Evolutionary conservation across 2,329 filamentous ascomycete species (phyloP).

Genomic region (Ceratocystis alfenasii): DNA sequence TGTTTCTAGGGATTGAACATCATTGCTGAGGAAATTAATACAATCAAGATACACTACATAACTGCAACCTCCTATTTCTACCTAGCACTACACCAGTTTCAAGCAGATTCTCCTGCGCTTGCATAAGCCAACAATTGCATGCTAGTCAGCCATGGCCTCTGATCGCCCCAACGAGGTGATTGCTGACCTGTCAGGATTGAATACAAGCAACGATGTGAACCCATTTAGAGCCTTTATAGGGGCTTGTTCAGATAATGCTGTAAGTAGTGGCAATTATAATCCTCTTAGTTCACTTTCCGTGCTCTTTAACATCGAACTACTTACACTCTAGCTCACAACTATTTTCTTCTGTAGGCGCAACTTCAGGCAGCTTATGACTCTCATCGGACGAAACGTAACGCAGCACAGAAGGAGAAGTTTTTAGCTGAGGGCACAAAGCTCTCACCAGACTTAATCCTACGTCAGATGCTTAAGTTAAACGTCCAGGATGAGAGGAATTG

Average conservation of each 20-base stretch:
- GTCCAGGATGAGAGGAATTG: slow-evolving; percentile 70
- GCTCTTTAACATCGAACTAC: not conserved
- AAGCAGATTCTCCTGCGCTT: not conserved
- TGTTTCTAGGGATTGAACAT: too few relatives aligned
- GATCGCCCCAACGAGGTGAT: slow-evolving; percentile 17
- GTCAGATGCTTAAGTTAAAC: slow-evolving; percentile 30
- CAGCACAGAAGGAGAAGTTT: slow-evolving; percentile 62
- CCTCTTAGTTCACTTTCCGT: not conserved
- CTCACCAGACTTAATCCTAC: slow-evolving; percentile 43
- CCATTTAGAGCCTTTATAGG: slow-evolving; percentile 49
- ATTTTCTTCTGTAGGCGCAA: slow-evolving; percentile 32
- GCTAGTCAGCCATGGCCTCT: slow-evolving; percentile 1
- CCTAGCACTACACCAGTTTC: not conserved
- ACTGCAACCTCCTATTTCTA: not conserved
- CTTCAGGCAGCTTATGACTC: slow-evolving; percentile 61
- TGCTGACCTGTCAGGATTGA: slow-evolving; percentile 13
- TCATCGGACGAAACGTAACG: slow-evolving; percentile 65
- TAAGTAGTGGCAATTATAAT: slow-evolving; percentile 32
- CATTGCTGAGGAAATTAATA: not conserved
- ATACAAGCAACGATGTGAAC: slow-evolving; percentile 4
- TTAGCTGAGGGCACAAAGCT: slow-evolving; percentile 51
- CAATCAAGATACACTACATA: not conserved
- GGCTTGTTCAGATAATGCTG: slow-evolving; percentile 53
- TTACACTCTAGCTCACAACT: not conserved
- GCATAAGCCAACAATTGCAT: not conserved